Base-by-base conservation (phyloP, 2,329 filamentous ascomycete species). In the Epichloe festucae region DNA sequence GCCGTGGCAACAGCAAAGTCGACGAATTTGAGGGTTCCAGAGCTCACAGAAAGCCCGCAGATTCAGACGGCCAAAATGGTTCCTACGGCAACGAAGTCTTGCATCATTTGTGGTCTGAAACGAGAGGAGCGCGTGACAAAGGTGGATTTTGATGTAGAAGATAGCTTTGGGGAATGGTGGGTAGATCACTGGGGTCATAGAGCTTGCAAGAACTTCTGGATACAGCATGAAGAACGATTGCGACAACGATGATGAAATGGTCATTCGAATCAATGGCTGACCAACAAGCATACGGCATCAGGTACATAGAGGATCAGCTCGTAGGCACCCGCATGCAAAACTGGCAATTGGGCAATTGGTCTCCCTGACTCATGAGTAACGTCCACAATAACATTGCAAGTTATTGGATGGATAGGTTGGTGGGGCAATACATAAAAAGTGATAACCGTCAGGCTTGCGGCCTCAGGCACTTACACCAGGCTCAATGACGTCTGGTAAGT, bases 141-240 rank as follows among this genome's bases (percentile, higher is more conserved):
- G 62, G 78, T 93, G 36, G 89, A 95, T 61, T 72, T 82, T 49
- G 76, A 83, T 27, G 81, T 94, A 8, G 83, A 91, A 60, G 91
- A 97, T 66, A 89, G 86, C 65, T 96, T 96, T 72, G 89, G 89
- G 12, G 91, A 97, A 70, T 97, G 89, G 88, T 97, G 91, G 91
- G 74, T 85, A 42, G 89, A 96, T 45, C 84, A 91, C 65, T 90
- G 89, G 85, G 88, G 85, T 0, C 86, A 90, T 67, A 73, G 79
- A 55, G 78, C 80, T 19, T 97, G 91, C 68, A 80, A 80, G 64
- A 84, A 85, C 55, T 95, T 95, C 62, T 97, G 91, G 91, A 71
- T 84, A 53, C 75, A 84, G 59, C 84, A 94, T 65, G 86, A 87
- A 65, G 74, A 74, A 50, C 74, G 75, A 53, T 70, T 95, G 57